A percentile compares a stretch with the other conserved stretches of the same genome.
These are phyloP conservation scores for Boletellus sp. DNA, from an alignment of 768 basidiomycete genomes.

Conservation along the genomic window DNA sequence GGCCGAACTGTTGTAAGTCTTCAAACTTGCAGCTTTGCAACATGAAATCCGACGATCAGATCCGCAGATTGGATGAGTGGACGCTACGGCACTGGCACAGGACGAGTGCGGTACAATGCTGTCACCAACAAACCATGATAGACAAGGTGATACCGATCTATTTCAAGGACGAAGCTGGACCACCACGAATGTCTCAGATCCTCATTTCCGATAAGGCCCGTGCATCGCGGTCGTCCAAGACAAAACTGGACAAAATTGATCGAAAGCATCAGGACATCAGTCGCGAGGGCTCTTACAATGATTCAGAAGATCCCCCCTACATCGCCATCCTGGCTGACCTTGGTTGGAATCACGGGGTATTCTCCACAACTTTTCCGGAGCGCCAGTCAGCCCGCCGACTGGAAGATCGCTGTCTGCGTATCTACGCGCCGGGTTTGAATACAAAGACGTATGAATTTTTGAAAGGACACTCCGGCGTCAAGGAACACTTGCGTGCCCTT, in stretches of 20 bases:
- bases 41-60: background rate
- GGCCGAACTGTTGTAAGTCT: background rate
- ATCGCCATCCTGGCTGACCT: slow-evolving; percentile 14
- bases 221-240: background rate
- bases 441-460: slow-evolving; percentile 6
- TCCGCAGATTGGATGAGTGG: slow-evolving; percentile 2
- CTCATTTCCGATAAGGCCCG: slow-evolving; percentile 19
- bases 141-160: slow-evolving; percentile 14
- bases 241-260: background rate
- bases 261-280: background rate
- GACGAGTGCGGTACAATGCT: slow-evolving; percentile 17
- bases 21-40: no score
- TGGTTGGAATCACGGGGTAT: background rate
- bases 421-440: slow-evolving; percentile 2
- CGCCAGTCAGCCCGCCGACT: background rate
- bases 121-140: slow-evolving; percentile 6
- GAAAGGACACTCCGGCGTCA: background rate
- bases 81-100: slow-evolving; percentile 11
- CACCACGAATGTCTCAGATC: slow-evolving; percentile 7
- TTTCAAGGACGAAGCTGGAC: background rate
- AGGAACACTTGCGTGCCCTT: background rate
- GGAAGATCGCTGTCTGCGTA: slow-evolving; percentile 6
- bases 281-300: background rate
- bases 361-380: slow-evolving; percentile 4
- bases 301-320: background rate